Conservation (phyloP, 2,329 filamentous ascomycete genomes). For the Neospermospora avenae region DNA sequence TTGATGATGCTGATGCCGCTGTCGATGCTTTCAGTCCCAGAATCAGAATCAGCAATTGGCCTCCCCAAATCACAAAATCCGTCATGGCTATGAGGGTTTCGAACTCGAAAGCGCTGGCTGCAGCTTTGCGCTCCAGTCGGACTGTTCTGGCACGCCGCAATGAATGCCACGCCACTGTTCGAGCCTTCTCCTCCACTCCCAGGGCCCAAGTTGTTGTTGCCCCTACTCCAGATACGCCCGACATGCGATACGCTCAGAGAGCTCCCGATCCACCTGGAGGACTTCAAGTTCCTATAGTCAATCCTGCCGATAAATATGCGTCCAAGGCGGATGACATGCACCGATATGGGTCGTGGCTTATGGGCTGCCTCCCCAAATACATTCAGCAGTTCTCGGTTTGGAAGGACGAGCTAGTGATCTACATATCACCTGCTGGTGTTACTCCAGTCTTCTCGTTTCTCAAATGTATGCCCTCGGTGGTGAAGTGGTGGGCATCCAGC, state of each 20-base stretch:
- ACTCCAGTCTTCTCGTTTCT: slow-evolving; percentile 92
- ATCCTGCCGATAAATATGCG: slow-evolving; percentile 89
- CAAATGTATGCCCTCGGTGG: slow-evolving; percentile 52
- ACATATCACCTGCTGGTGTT: slow-evolving; percentile 83
- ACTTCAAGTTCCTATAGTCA: slow-evolving; percentile 76
- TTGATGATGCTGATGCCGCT: no score
- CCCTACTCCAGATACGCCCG: slow-evolving; percentile 55
- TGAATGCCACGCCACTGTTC: slow-evolving; percentile 19
- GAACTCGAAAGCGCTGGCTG: slow-evolving; percentile 53
- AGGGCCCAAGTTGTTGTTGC: slow-evolving; percentile 43
- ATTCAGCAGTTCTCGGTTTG: slow-evolving; percentile 99
- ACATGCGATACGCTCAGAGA: slow-evolving; percentile 64
- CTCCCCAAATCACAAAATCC: slow-evolving; percentile 33
- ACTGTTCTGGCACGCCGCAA: slow-evolving; percentile 30
- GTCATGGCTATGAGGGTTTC: slow-evolving; percentile 61
- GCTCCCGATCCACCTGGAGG: slow-evolving; percentile 44
- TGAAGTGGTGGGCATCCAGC: not conserved
- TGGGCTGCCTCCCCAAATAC: slow-evolving; percentile 96
- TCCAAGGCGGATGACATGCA: slow-evolving; percentile 85
- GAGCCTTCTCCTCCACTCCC: slow-evolving; percentile 40
- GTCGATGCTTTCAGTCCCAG: not conserved
- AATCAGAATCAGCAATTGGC: slow-evolving; percentile 30
- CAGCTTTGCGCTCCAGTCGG: slow-evolving; percentile 52
- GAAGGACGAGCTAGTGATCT: slow-evolving; percentile 97
- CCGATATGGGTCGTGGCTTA: slow-evolving; percentile 92